Base-by-base conservation (phyloP, 2,329 filamentous ascomycete genomes). In the Pseudogymnoascus sp. region DNA sequence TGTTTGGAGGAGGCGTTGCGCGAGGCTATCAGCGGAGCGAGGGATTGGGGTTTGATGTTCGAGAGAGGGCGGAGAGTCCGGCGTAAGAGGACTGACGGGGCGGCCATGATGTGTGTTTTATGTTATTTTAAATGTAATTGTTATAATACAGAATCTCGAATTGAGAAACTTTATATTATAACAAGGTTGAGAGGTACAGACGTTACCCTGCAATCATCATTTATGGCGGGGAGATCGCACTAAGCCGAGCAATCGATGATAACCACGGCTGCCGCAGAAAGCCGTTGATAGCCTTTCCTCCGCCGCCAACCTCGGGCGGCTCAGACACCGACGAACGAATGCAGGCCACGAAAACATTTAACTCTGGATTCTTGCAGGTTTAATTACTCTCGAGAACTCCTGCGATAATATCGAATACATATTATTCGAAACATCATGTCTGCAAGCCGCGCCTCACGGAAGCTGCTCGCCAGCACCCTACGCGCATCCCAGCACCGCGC, bases 1-100 rank as follows among this genome's bases (percentile, higher is more conserved):
- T 89, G 87, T 73, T 90, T 90, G 21, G 82, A 85, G 15, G 91
- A 92, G 64, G 86, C 83, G 71, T 77, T 71, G 60, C 78, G 72
- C 44, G 74, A 44, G 40, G 59, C 33, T 62, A 72, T 29, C 15
- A 44, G 38, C 26, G 37, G 60, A 29, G 40, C 37, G 40, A 42
- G 33, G 60, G 38, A 23, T 56, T 44, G 37, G 21, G 40, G 35
- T 11, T 46, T 37, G 38, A 62, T n/a, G 59, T 40, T 37, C 33
- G 33, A 37, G 59, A 60, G 59, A 60, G 59, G 59, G 33, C 33
- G 37, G 59, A 60, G 31, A 40, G 59, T 23, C 23, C 59, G 59
- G 59, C 59, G 59, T n/a, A 56, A 26, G 46, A 56, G 46, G 46
- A 56, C 46, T 56, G 46, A 56, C 5, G 46, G 46, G n/a, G 46